These are phyloP conservation scores for Candida incommunis DNA, from an alignment of 805 yeast genomes.

Conservation along the genomic window DNA sequence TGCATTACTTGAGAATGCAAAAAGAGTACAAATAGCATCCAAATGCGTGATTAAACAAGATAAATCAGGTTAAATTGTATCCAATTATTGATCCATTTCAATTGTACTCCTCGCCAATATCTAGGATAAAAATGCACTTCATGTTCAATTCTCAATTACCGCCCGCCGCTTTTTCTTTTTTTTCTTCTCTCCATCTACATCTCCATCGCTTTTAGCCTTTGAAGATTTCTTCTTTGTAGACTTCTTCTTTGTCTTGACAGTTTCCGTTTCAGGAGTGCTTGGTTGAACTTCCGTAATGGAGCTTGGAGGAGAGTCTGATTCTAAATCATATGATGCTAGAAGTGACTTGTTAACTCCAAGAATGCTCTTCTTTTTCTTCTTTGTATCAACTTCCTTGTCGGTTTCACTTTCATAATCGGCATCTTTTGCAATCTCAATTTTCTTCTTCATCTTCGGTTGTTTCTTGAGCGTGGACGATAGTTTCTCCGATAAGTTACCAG, in stretches of 20 bases:
- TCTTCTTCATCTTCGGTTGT: slow-evolving; percentile 6
- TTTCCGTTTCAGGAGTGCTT: slow-evolving; percentile 9
- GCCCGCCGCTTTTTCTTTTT: slow-evolving; percentile 5
- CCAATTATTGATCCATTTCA: too few relatives aligned
- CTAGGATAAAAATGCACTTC: too few relatives aligned
- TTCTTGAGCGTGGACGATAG: slow-evolving; percentile 4
- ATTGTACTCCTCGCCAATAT: too few relatives aligned
- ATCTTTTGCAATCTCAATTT: slow-evolving; percentile 20
- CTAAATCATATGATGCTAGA: slow-evolving; percentile 9
- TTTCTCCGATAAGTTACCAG: slow-evolving; percentile 3
- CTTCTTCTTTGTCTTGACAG: slow-evolving; percentile 18
- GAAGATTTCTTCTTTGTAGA: slow-evolving; percentile 11
- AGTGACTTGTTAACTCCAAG: slow-evolving; percentile 14
- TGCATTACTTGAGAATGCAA: too few relatives aligned
- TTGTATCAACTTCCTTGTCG: slow-evolving; percentile 2
- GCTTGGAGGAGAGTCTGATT: slow-evolving; percentile 3
- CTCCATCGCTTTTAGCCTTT: background rate
- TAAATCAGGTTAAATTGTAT: too few relatives aligned
- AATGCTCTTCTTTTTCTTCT: slow-evolving; percentile 8
- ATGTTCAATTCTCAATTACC: background rate
- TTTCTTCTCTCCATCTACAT: slow-evolving; percentile 2
- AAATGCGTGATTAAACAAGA: too few relatives aligned
- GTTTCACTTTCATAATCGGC: slow-evolving; percentile 15
- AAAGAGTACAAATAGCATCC: too few relatives aligned
- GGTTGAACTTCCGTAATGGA: background rate